Conservation (phyloP, 306 rosid genomes). For the Lagenaria siceraria region DNA sequence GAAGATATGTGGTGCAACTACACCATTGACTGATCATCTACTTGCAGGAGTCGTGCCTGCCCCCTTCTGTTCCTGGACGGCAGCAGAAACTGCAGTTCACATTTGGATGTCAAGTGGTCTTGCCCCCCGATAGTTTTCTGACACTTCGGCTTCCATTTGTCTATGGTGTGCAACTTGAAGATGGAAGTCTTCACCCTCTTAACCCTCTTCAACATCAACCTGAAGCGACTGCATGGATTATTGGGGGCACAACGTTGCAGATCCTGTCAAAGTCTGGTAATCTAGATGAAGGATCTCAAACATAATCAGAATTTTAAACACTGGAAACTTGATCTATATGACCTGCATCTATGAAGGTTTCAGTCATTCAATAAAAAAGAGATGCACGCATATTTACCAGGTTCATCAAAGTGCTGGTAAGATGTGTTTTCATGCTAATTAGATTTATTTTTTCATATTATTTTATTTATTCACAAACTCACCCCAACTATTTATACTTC, state of each 20-base stretch:
- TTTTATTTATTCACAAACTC: neutral
- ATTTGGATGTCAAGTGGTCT: constrained; percentile 55
- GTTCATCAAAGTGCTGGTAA: neutral
- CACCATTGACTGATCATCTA: neutral
- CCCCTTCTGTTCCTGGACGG: constrained; percentile 45
- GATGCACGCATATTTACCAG: neutral
- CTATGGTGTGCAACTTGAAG: constrained; percentile 68
- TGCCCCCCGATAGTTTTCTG: constrained; percentile 91
- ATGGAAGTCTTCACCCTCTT: constrained; percentile 52
- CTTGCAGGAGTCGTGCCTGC: constrained; percentile 63
- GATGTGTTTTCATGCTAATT: neutral
- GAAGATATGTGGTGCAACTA: neutral
- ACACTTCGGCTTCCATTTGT: constrained; percentile 75
- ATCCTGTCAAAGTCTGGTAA: constrained; percentile 44
- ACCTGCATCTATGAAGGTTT: neutral
- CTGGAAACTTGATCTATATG: constrained; percentile 9
- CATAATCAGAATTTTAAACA: constrained; percentile 16
- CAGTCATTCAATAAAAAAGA: neutral
- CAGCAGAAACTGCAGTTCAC: constrained; percentile 67
- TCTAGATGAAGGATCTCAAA: constrained; percentile 36
- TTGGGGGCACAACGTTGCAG: constrained; percentile 64
- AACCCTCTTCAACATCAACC: constrained; percentile 71
- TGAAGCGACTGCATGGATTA: constrained; percentile 77
- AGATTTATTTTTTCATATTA: neutral
- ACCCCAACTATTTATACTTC: neutral